Evolutionary conservation across 257 asterid species (phyloP), one percentile per base, ranked within the genome.

Genomic region (Plantago ovata): DNA sequence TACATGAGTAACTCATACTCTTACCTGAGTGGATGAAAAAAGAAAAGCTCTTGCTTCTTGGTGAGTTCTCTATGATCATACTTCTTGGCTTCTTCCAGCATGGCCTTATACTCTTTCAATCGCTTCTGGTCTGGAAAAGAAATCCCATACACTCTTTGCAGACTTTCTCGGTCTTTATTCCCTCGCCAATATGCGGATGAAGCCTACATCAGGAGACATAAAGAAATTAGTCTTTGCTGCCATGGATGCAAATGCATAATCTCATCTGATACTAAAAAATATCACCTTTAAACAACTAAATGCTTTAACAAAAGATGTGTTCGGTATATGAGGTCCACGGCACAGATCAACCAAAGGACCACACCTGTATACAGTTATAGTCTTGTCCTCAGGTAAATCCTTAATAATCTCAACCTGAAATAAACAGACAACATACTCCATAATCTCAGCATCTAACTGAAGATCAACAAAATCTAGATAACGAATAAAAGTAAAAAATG

Each of bases 151-250:
- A 93, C 97, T 76, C 99, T 84, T 76, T 93, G 99, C 87, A 93
- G 68, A 86, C 97, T 93, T 75, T 93, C 99, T 47, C 97, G 95
- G 59, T 84, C 94, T 75, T 84, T 87, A 60, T 89, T 81, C 59
- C 96, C 99, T 43, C 97, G 95, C 97, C 99, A 89, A 78, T 89
- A 86, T 14, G 99, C 97, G 15, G 99, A 89, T 45, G 99, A 93
- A 47, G 99, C 96, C 99, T 93, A 65, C 57, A 33, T 57, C 21
- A 69, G 41, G 67, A 46, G 61, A 60, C 43, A 15, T 28, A 38
- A 32, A 64, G 53, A 39, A 49, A 56, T 45, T n/a, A 68, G 22
- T 15, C 6, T 54, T 4, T 46, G 38, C n/a, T 12, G 13, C 10
- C 63, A 39, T 32, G 56, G 51, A 57, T 19, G 54, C 54, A 68